Percentiles rank a stretch among this genome's conserved stretches.
These are phyloP conservation scores for Achaetomiella virescens DNA, from an alignment of 495 filamentous ascomycete species.

Conservation along the genomic window DNA sequence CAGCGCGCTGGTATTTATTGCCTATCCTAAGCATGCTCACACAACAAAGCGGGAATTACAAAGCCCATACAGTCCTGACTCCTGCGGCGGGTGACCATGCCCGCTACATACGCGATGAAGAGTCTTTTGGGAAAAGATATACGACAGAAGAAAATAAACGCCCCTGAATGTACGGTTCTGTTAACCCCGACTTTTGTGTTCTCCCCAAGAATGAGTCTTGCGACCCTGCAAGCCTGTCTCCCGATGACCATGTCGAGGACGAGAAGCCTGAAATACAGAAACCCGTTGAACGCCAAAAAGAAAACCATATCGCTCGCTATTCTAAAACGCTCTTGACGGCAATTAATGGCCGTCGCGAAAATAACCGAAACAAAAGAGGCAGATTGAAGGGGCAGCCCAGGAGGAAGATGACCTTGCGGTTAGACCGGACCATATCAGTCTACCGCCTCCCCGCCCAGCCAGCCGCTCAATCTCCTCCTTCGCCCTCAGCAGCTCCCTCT, in stretches of 20 bases:
- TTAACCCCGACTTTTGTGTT: conserved; percentile 1
- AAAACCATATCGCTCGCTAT: background rate
- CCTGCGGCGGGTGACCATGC: too few relatives aligned
- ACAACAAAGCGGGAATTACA: background rate
- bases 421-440: background rate
- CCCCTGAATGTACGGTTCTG: background rate
- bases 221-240: background rate
- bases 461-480: conserved; percentile 10
- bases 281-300: too few relatives aligned
- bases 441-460: background rate
- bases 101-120: too few relatives aligned
- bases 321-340: background rate
- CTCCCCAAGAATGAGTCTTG: background rate
- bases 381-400: too few relatives aligned
- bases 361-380: too few relatives aligned
- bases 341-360: too few relatives aligned
- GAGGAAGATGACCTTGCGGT: too few relatives aligned
- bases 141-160: background rate
- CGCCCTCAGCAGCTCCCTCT: conserved; percentile 31
- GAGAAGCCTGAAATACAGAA: background rate
- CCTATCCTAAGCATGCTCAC: background rate
- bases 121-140: too few relatives aligned
- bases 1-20: background rate
- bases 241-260: background rate
- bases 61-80: background rate